Percentiles rank a stretch among this genome's conserved stretches.
Evolutionary conservation across 352 stramenopile species (phyloP).

Genomic region (Pythium rhizo-oryzae): DNA sequence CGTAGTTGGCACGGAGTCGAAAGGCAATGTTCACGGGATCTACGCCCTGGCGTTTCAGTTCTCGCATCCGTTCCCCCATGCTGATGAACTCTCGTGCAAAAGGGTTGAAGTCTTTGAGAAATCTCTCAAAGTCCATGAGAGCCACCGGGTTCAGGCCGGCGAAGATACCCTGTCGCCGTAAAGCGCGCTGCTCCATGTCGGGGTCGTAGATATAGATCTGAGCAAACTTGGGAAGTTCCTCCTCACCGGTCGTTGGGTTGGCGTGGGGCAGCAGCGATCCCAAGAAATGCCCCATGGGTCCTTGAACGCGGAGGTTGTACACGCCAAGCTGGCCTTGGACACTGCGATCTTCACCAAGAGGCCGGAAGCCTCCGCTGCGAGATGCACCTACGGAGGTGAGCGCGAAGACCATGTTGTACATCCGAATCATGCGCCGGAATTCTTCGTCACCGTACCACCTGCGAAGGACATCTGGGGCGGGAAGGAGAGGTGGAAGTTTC

Average conservation of each 20-base stretch:
- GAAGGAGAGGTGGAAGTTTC: background rate
- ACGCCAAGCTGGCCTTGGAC: conserved; percentile 2
- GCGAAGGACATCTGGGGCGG: background rate
- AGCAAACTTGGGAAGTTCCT: background rate
- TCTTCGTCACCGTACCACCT: conserved; percentile 3
- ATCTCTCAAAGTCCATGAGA: conserved; percentile 7
- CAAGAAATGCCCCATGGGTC: conserved; percentile 12
- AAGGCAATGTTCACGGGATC: background rate
- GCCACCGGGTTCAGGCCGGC: background rate
- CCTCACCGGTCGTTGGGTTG: background rate
- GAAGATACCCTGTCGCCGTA: conserved; percentile 1
- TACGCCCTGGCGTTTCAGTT: background rate
- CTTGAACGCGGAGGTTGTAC: conserved; percentile 4
- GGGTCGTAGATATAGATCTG: conserved; percentile 21
- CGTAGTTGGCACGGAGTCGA: background rate
- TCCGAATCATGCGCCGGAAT: conserved; percentile 1
- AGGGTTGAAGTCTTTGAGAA: conserved; percentile 9
- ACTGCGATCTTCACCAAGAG: background rate
- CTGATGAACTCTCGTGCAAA: conserved; percentile 16
- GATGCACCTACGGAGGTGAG: conserved; percentile 14
- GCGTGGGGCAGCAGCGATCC: conserved; percentile 5
- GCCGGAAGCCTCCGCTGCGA: background rate
- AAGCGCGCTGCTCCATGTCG: background rate
- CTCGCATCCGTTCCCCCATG: conserved; percentile 5
- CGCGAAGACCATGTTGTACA: conserved; percentile 12